phyloP scores from a whole-genome alignment of 2,329 filamentous ascomycete species.

The Epichloe glyceriae region DNA sequence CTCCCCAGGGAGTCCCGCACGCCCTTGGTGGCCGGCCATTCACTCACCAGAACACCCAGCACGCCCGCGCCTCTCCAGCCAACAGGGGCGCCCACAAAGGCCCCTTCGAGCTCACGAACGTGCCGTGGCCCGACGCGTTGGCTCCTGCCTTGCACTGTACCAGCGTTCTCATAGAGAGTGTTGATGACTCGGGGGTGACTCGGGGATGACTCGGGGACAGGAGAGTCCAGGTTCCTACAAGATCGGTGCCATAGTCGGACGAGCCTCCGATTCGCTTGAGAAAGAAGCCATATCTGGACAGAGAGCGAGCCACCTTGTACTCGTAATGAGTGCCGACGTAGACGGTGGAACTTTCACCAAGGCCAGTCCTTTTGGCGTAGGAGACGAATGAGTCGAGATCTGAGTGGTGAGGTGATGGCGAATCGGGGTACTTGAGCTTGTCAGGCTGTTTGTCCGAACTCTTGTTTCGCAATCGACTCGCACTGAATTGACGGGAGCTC shows the following conservation, averaged over 20 bases:
- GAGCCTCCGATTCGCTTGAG: slow-evolving; percentile 52
- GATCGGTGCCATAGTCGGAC: slow-evolving; percentile 60
- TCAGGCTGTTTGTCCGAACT: background rate
- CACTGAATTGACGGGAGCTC: background rate
- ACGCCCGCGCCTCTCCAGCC: slow-evolving; percentile 56
- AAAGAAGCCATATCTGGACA: slow-evolving; percentile 49
- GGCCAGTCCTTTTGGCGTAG: slow-evolving; percentile 43
- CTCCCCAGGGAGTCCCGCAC: slow-evolving; percentile 58
- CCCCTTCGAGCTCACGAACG: slow-evolving; percentile 67
- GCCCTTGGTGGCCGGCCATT: slow-evolving; percentile 62
- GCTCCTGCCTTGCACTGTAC: slow-evolving; percentile 56
- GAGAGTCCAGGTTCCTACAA: slow-evolving; percentile 57
- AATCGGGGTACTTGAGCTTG: slow-evolving; percentile 28
- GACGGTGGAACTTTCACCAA: slow-evolving; percentile 43
- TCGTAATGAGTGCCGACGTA: slow-evolving; percentile 69
- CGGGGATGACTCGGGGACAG: too few relatives aligned
- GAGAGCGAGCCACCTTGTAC: slow-evolving; percentile 47
- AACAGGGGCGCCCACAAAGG: slow-evolving; percentile 58
- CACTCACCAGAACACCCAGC: slow-evolving; percentile 58
- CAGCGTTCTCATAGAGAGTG: slow-evolving; percentile 30
- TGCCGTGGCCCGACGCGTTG: slow-evolving; percentile 42
- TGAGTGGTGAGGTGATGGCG: slow-evolving; percentile 40
- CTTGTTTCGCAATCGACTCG: background rate
- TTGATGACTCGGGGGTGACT: slow-evolving; percentile 13
- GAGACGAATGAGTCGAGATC: slow-evolving; percentile 51